A percentile compares a stretch with the other conserved stretches of the same genome.
Evolutionary conservation across 2,329 filamentous ascomycete species (phyloP).

Genomic region (Orbilia blumenaviensis): DNA sequence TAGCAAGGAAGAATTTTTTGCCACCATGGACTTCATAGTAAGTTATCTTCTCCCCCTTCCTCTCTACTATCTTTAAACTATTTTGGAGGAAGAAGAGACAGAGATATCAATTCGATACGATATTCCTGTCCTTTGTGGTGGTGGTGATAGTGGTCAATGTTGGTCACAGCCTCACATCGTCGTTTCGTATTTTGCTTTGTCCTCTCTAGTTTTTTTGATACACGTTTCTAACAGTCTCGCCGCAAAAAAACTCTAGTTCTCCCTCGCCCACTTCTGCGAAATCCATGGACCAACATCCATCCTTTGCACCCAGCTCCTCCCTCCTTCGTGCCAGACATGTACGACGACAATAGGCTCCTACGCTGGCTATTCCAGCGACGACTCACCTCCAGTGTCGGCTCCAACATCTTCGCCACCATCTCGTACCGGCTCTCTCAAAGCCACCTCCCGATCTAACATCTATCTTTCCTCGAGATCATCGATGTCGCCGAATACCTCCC

Average conservation of each 20-base stretch:
- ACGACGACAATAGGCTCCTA: constrained; percentile 45
- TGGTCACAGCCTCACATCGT: not conserved
- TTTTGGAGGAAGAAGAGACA: too few species aligned
- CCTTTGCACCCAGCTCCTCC: constrained; percentile 74
- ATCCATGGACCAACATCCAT: constrained; percentile 74
- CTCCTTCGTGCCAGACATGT: constrained; percentile 70
- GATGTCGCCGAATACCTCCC: constrained; percentile 44
- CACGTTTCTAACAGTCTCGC: constrained; percentile 44
- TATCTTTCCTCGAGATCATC: constrained; percentile 51
- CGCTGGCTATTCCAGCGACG: constrained; percentile 45
- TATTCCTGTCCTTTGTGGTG: not conserved
- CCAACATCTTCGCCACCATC: constrained; percentile 47
- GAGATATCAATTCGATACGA: not conserved
- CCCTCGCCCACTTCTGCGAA: constrained; percentile 76
- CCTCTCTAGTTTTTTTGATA: not conserved
- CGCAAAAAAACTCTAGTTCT: constrained; percentile 66
- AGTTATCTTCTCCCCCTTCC: constrained; percentile 2
- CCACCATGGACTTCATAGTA: constrained; percentile 56
- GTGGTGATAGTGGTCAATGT: not conserved
- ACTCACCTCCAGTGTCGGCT: constrained; percentile 42
- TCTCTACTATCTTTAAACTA: not conserved
- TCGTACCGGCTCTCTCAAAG: constrained; percentile 36
- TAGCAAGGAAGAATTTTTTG: constrained; percentile 32
- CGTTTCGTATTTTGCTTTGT: constrained; percentile 4
- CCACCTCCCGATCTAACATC: constrained; percentile 48